phyloP scores from a whole-genome alignment of 2,329 filamentous ascomycete species.

The Botrytis fabae region DNA sequence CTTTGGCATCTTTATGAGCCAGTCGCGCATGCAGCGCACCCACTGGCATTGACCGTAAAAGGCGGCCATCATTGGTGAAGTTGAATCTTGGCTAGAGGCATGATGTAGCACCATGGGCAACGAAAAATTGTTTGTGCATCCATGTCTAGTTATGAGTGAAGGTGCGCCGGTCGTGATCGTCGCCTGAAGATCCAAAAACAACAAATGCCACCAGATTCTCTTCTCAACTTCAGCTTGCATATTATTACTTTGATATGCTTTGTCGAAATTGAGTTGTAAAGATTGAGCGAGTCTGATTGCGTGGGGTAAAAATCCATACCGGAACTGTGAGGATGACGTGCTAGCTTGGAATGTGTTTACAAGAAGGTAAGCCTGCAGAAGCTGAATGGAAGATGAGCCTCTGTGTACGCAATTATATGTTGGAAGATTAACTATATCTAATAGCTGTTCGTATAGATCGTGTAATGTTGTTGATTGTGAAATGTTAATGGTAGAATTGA shows the following conservation, averaged over 20 bases:
- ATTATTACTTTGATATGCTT: background rate
- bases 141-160: background rate
- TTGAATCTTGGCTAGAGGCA: background rate
- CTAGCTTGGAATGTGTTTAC: background rate
- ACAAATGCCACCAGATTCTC: constrained; percentile 5
- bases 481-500: background rate
- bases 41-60: constrained; percentile 4
- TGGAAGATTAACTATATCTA: background rate
- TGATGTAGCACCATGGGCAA: background rate
- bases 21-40: background rate
- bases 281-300: background rate
- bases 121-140: background rate
- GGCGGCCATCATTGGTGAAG: background rate
- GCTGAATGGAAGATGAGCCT: background rate
- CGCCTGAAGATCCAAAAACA: background rate
- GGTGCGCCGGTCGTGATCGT: background rate
- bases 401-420: background rate
- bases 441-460: background rate
- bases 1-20: background rate
- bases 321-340: background rate
- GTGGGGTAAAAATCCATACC: background rate
- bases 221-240: background rate
- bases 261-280: background rate
- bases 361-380: constrained; percentile 8
- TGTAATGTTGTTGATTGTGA: background rate